Percentiles rank a stretch among this genome's conserved stretches.
Conservation (phyloP, 2,329 filamentous ascomycete species). For the Onygenales sp. region DNA sequence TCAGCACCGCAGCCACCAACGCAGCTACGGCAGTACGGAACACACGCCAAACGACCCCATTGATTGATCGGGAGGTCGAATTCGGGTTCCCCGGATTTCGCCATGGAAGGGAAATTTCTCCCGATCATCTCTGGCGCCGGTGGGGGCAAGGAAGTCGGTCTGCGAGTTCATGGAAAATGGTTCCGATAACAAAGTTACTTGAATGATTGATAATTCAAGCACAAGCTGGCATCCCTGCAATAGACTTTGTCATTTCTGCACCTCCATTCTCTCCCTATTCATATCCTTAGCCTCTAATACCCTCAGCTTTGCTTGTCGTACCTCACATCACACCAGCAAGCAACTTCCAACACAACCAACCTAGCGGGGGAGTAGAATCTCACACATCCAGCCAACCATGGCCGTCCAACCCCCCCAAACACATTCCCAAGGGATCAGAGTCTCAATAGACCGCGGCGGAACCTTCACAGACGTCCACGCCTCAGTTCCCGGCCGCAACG, state of each 20-base stretch:
- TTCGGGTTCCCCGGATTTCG: background rate
- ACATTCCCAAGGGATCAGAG: conserved; percentile 7
- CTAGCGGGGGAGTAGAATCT: background rate
- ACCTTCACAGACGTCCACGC: conserved; percentile 23
- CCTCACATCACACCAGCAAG: too few species aligned
- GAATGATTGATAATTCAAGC: background rate
- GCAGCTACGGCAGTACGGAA: too few species aligned
- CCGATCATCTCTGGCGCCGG: background rate
- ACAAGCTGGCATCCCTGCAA: background rate
- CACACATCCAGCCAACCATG: background rate
- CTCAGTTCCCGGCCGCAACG: conserved; percentile 14
- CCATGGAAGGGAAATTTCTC: background rate
- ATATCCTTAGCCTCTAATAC: too few species aligned
- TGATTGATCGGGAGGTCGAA: background rate
- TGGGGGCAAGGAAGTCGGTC: background rate
- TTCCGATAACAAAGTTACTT: background rate
- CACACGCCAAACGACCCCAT: too few species aligned
- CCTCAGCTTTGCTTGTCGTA: too few species aligned
- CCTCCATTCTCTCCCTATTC: too few species aligned
- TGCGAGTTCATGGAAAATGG: background rate
- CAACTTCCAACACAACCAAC: too few species aligned
- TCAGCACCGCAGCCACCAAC: too few species aligned
- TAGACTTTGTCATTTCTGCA: background rate
- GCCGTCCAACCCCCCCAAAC: background rate
- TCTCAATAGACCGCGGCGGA: conserved; percentile 32